Percentiles rank a stretch among this genome's conserved stretches.
These are phyloP conservation scores for Sporothrix sp. DNA, from an alignment of 2,329 filamentous ascomycete genomes.

Conservation along the genomic window DNA sequence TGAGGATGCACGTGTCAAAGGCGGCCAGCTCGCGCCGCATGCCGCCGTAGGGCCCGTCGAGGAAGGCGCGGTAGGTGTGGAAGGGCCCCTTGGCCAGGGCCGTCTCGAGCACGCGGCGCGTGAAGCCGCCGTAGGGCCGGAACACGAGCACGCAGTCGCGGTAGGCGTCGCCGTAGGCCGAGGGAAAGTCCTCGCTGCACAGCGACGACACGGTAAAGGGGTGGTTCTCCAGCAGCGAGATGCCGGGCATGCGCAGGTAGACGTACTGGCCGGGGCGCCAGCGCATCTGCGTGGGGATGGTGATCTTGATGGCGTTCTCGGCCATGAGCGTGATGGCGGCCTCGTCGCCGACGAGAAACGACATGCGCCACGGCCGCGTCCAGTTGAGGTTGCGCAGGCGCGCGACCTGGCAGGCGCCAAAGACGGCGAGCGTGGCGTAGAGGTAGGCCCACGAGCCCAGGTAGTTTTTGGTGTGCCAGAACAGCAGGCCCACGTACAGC, in stretches of 20 bases:
- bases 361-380: constrained; percentile 67
- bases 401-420: constrained; percentile 61
- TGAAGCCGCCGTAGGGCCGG: constrained; percentile 85
- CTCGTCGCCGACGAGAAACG: constrained; percentile 84
- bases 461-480: constrained; percentile 95
- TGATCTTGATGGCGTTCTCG: constrained; percentile 92
- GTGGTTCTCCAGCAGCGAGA: constrained; percentile 85
- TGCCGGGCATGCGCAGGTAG: constrained; percentile 87
- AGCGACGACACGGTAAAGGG: constrained; percentile 91
- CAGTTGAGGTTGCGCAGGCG: constrained; percentile 85
- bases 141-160: constrained; percentile 87
- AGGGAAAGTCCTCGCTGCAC: constrained; percentile 88
- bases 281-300: constrained; percentile 81
- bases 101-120: constrained; percentile 70
- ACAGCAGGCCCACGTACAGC: constrained; percentile 72
- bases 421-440: constrained; percentile 69
- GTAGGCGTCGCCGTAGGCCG: constrained; percentile 79
- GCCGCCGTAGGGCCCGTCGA: constrained; percentile 91
- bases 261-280: constrained; percentile 94
- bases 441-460: constrained; percentile 85
- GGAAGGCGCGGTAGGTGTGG: constrained; percentile 83
- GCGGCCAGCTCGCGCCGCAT: constrained; percentile 84
- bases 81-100: constrained; percentile 79
- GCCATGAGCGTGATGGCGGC: constrained; percentile 81
- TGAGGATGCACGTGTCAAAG: constrained; percentile 87